Base-by-base conservation (phyloP, 176 grass and related monocot species). In the Ensete glaucum region DNA sequence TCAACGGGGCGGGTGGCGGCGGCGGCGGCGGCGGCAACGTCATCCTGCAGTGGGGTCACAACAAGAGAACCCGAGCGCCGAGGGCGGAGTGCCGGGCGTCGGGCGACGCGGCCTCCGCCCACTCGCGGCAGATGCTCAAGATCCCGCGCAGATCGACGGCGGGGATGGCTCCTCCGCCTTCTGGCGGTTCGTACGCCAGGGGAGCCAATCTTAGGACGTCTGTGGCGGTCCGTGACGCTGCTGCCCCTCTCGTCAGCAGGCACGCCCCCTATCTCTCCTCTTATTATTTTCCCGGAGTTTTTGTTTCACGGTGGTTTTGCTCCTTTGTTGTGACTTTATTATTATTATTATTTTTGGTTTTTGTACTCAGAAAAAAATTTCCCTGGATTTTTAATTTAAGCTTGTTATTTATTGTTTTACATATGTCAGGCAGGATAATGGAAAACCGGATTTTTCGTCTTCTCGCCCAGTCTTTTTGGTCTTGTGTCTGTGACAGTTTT, bases 31-130 rank as follows among this genome's bases (percentile, higher is more conserved):
- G 14, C 9, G 50, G 85, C 20, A 88, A 95, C 73, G 9, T 86
- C 11, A 78, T 82, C 12, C 88, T 94, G 25, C 88, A 86, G 78
- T 95, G 91, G 83, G 88, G 91, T 8, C 85, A 88, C 16, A 90
- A 90, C 69, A 90, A 90, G 83, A 60, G 88, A 25, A 78, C 85
- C 13, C 91, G 91, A 11, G 73, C 85, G 10, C 80, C 82, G 13
- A 88, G 91, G 23, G 81, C 86, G 19, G 29, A 52, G 77, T 10
- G 64, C 72, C 48, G 49, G 78, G 23, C 82, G 70, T 58, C 29
- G 20, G 53, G 73, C 82, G 51, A 77, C 64, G 2, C 54, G 1
- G 16, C 67, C 13, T 69, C 83, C 11, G 74, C 85, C 11, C 85
- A 74, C 14, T 67, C 73, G 67, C 85, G 83, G 22, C 27, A 69